Conservation (phyloP, 805 yeast species). For the Suhomyces tanzawaensis region DNA sequence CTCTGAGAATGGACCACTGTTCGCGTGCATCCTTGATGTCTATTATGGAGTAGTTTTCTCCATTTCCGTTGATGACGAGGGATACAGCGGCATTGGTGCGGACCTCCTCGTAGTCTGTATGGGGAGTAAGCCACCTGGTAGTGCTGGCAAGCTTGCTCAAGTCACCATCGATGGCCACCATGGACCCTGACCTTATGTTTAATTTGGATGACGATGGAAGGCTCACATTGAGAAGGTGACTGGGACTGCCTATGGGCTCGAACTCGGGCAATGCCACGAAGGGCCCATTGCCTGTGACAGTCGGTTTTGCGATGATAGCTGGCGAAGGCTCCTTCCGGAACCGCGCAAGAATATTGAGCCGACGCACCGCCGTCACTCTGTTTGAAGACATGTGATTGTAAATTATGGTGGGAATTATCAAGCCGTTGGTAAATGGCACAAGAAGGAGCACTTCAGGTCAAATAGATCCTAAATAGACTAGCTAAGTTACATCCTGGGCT, state of each 20-base stretch:
- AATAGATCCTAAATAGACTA: too few relatives aligned
- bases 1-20: constrained; percentile 43
- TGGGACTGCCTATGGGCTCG: constrained; percentile 39
- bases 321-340: background rate
- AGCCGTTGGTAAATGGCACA: too few relatives aligned
- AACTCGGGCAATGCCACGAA: constrained; percentile 44
- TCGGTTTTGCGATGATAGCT: constrained; percentile 19
- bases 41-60: constrained; percentile 36
- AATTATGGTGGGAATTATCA: too few relatives aligned
- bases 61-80: constrained; percentile 33
- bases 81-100: constrained; percentile 29
- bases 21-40: constrained; percentile 19
- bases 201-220: constrained; percentile 42
- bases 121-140: constrained; percentile 7
- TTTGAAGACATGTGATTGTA: too few relatives aligned
- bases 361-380: constrained; percentile 1
- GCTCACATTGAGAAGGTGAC: constrained; percentile 40
- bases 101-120: constrained; percentile 30
- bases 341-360: constrained; percentile 6
- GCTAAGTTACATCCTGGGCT: too few relatives aligned
- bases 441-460: too few relatives aligned
- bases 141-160: constrained; percentile 22
- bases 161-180: constrained; percentile 47
- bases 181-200: constrained; percentile 35
- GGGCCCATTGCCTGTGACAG: constrained; percentile 46